These are phyloP conservation scores for Exophiala viscosa DNA, from an alignment of 2,329 filamentous ascomycete genomes.

Conservation along the genomic window DNA sequence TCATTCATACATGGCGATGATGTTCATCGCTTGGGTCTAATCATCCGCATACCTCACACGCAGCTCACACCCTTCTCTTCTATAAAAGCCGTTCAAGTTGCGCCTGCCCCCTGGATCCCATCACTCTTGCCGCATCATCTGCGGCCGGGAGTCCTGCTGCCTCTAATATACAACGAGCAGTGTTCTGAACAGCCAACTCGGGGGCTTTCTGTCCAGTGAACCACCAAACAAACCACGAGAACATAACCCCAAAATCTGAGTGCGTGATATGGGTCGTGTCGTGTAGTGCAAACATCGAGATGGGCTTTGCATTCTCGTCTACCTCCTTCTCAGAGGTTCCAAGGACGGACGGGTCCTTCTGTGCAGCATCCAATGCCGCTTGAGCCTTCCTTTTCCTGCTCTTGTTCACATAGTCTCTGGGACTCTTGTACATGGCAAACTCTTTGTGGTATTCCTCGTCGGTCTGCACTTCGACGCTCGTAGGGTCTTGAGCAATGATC, in stretches of 20 bases:
- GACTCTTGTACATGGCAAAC: conserved; percentile 1
- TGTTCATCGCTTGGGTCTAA: too few relatives aligned
- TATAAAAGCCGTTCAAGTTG: conserved; percentile 5
- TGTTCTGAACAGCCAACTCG: conserved; percentile 13
- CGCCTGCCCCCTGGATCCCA: background rate
- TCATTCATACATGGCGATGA: too few relatives aligned
- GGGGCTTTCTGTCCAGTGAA: conserved; percentile 44
- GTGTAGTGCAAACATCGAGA: conserved; percentile 1
- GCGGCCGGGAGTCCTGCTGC: conserved; percentile 1
- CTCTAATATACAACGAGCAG: conserved; percentile 4
- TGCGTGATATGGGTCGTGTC: conserved; percentile 71
- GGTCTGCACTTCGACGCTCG: conserved; percentile 5
- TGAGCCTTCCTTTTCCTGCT: background rate
- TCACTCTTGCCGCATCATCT: background rate
- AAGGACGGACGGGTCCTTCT: background rate
- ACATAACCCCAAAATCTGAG: conserved; percentile 76
- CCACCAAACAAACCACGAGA: conserved; percentile 60
- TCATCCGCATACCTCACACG: too few relatives aligned
- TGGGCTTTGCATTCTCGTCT: background rate
- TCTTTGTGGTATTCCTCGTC: conserved; percentile 1
- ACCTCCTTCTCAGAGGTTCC: background rate
- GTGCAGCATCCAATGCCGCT: background rate
- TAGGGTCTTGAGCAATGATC: background rate
- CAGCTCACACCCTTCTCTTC: background rate
- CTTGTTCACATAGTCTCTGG: conserved; percentile 8